Evolutionary conservation across 805 yeast species (phyloP).

Genomic region (Saturnispora serradocipensis): DNA sequence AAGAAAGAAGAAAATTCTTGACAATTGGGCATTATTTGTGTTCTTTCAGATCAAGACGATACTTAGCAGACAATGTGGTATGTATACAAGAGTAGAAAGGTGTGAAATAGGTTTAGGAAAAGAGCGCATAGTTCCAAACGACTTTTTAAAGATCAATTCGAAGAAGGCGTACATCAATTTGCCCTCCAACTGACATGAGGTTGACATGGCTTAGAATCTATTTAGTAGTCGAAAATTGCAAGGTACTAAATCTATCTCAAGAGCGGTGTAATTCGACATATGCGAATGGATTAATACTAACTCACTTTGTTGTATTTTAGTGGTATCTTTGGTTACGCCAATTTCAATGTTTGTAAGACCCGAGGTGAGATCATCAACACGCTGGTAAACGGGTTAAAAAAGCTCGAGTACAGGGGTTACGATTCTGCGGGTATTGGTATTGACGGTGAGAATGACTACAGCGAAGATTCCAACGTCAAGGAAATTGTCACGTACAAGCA

Average conservation of each 20-base stretch:
- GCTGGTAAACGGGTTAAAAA: slow-evolving; percentile 71
- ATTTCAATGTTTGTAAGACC: slow-evolving; percentile 83
- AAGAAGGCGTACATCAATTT: background rate
- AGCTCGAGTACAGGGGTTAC: slow-evolving; percentile 95
- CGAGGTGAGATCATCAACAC: slow-evolving; percentile 90
- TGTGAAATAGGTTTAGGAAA: background rate
- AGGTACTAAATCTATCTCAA: background rate
- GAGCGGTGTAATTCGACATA: background rate
- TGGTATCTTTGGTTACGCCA: slow-evolving; percentile 98
- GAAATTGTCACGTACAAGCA: slow-evolving; percentile 70
- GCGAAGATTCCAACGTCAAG: slow-evolving; percentile 32
- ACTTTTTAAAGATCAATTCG: background rate
- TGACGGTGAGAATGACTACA: slow-evolving; percentile 62
- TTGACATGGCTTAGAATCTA: background rate
- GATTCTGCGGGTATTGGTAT: slow-evolving; percentile 96
- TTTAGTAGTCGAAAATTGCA: too few species aligned
- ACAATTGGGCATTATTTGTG: background rate
- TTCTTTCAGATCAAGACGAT: background rate
- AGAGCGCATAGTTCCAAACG: background rate
- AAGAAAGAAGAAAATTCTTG: background rate
- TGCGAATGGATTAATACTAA: background rate
- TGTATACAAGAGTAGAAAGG: background rate
- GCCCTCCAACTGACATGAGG: background rate
- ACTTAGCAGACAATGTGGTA: background rate
- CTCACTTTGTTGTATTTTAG: slow-evolving; percentile 25